Evolutionary conservation across 768 basidiomycete genomes (phyloP), one percentile per base, ranked within the genome.

Genomic region (Termitomyces sp.): DNA sequence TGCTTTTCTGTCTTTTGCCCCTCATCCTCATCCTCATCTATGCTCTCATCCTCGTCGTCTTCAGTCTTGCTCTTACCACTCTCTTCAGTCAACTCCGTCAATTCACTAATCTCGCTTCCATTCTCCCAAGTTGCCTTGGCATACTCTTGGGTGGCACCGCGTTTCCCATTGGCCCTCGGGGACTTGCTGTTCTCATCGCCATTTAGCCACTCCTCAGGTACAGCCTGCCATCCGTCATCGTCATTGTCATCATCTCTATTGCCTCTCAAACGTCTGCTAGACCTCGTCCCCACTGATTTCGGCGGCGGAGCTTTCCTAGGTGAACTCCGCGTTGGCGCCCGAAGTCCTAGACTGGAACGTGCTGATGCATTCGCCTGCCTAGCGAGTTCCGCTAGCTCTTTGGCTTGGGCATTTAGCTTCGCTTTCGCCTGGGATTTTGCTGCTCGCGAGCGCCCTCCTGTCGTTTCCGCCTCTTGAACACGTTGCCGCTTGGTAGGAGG

Each of bases 181-280:
- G 26, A 24, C 41, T 40, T 65, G 45, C 45, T 51, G 14, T 58
- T 52, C 54, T 57, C 53, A 30, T 58, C 54, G 5, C 40, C 58
- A 57, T 77, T 66, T 58, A 87, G 65, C 90, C 90, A 92, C 65
- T 90, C 90, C 9, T 85, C 79, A 0, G 91, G 92, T 26, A 93
- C 79, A 56, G 81, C 76, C 70, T 93, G 88, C 92, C 90, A 93
- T 63, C 83, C 86, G 3, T 84, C 85, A n/a, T 82, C 78, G 43
- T 71, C 78, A 45, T 71, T n/a, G 8, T n/a, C 85, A 20, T 81
- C 77, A 44, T 71, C 68, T 3, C 80, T 84, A 6, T 84, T 57
- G 16, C 84, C 85, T 45, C 87, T 75, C 59, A 92, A 68, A 43
- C 90, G 78, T 1, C 84, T 79, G 65, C 90, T 92, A 3, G 82